Evolutionary conservation across 176 grass and related monocot species (phyloP).

Genomic region (Lolium multiflorum): DNA sequence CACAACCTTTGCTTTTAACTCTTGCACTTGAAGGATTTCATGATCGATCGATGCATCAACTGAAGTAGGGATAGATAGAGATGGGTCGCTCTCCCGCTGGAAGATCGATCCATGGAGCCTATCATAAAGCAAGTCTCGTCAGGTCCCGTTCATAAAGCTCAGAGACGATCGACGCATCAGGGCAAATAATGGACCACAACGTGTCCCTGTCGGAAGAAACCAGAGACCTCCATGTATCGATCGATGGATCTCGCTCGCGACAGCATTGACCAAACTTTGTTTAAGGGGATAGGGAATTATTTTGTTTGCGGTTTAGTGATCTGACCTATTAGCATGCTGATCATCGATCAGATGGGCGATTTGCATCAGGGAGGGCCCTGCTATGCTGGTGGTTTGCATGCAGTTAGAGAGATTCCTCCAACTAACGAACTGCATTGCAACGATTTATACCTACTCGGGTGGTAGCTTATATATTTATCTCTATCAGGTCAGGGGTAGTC

Average conservation of each 20-base stretch:
- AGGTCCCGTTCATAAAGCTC: slow-evolving; percentile 34
- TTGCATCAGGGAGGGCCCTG: slow-evolving; percentile 25
- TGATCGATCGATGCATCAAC: slow-evolving; percentile 4
- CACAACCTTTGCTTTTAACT: not conserved
- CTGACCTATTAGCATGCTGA: not conserved
- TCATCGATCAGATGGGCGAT: slow-evolving; percentile 9
- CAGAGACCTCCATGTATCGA: slow-evolving; percentile 5
- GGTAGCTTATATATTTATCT: not conserved
- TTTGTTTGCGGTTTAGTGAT: slow-evolving; percentile 38
- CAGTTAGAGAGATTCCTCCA: slow-evolving; percentile 42
- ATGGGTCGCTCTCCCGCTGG: slow-evolving; percentile 47
- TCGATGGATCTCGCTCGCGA: slow-evolving; percentile 8
- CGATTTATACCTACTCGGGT: not conserved
- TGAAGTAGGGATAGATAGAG: slow-evolving; percentile 20
- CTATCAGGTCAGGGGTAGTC: not conserved
- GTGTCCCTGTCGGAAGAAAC: slow-evolving; percentile 65
- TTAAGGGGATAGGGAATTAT: slow-evolving; percentile 17
- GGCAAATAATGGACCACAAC: slow-evolving; percentile 52
- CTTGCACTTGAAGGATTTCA: not conserved
- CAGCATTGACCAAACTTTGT: slow-evolving; percentile 50
- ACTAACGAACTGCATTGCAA: slow-evolving; percentile 40
- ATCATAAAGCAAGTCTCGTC: slow-evolving; percentile 33
- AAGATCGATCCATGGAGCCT: slow-evolving; percentile 19
- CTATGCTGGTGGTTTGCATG: slow-evolving; percentile 40
- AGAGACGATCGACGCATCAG: slow-evolving; percentile 16